Conservation (phyloP, 805 yeast genomes). For the Teunomyces panamensis region DNA sequence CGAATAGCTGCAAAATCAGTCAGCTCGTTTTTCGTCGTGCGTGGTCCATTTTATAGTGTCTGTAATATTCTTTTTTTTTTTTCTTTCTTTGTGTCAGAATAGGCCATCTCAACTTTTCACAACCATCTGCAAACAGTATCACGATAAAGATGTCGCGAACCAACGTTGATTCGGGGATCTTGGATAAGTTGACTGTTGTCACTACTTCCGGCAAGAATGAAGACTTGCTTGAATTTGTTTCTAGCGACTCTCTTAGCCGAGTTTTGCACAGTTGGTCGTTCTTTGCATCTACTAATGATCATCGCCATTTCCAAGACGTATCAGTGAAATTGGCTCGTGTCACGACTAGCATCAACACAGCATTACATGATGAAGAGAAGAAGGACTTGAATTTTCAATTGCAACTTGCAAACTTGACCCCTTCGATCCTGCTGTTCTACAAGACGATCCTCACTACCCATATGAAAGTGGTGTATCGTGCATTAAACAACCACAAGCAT, state of each 20-base stretch:
- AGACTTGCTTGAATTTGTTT: conserved; percentile 26
- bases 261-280: conserved; percentile 42
- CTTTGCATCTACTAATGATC: conserved; percentile 49
- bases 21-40: neutral
- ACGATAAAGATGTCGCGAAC: conserved; percentile 6
- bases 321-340: conserved; percentile 41
- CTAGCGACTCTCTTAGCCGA: conserved; percentile 23
- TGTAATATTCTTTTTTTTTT: neutral
- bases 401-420: conserved; percentile 15
- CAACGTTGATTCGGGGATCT: conserved; percentile 12
- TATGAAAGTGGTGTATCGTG: conserved; percentile 64
- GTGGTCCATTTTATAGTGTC: neutral
- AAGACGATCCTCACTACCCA: conserved; percentile 54
- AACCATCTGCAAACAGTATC: neutral
- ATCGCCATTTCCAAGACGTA: conserved; percentile 44
- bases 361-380: conserved; percentile 15
- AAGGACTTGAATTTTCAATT: conserved; percentile 9
- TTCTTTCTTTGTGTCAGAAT: neutral
- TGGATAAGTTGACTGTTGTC: conserved; percentile 10
- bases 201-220: conserved; percentile 9
- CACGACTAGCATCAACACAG: conserved; percentile 14
- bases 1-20: conserved; percentile 4
- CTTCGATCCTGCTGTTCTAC: conserved; percentile 35
- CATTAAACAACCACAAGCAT: conserved; percentile 56
- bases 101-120: conserved; percentile 1